These are phyloP conservation scores for Exophiala bonariae DNA, from an alignment of 2,329 filamentous ascomycete genomes.

Conservation along the genomic window DNA sequence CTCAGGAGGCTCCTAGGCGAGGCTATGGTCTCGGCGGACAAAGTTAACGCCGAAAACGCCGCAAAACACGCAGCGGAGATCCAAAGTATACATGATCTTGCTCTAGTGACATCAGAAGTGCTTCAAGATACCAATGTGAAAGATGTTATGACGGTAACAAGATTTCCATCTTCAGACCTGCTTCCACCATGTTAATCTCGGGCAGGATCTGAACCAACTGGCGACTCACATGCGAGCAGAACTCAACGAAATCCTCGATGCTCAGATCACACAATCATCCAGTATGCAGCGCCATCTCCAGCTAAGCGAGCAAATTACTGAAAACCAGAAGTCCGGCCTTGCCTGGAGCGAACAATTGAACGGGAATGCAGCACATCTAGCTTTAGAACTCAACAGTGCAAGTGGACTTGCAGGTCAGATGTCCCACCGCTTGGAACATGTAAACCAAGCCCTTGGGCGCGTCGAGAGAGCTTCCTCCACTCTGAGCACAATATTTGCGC, in stretches of 20 bases:
- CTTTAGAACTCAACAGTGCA: slow-evolving; percentile 17
- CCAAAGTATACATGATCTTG: slow-evolving; percentile 16
- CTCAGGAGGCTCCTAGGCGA: slow-evolving; percentile 12
- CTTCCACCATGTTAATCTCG: neutral
- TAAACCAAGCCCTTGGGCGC: slow-evolving; percentile 17
- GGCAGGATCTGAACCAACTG: slow-evolving; percentile 12
- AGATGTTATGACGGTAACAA: slow-evolving; percentile 9
- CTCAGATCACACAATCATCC: slow-evolving; percentile 11
- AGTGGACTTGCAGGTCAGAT: slow-evolving; percentile 11
- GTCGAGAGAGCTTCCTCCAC: slow-evolving; percentile 18
- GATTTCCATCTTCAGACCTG: neutral
- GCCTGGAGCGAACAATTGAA: slow-evolving; percentile 10
- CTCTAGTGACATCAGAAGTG: slow-evolving; percentile 13
- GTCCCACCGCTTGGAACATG: slow-evolving; percentile 15
- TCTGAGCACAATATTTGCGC: slow-evolving; percentile 14
- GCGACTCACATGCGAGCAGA: slow-evolving; percentile 7
- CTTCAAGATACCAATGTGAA: slow-evolving; percentile 10
- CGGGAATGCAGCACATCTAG: slow-evolving; percentile 10
- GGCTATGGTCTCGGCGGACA: slow-evolving; percentile 1
- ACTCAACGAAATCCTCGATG: slow-evolving; percentile 4
- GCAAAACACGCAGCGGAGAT: slow-evolving; percentile 16
- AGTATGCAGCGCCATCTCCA: slow-evolving; percentile 8
- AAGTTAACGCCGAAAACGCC: slow-evolving; percentile 15
- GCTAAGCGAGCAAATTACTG: slow-evolving; percentile 11
- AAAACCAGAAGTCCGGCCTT: slow-evolving; percentile 12